A percentile compares a stretch with the other conserved stretches of the same genome.
Evolutionary conservation across 1,139 yeast genomes (phyloP).

Genomic region (Arxiozyma slooffiae): DNA sequence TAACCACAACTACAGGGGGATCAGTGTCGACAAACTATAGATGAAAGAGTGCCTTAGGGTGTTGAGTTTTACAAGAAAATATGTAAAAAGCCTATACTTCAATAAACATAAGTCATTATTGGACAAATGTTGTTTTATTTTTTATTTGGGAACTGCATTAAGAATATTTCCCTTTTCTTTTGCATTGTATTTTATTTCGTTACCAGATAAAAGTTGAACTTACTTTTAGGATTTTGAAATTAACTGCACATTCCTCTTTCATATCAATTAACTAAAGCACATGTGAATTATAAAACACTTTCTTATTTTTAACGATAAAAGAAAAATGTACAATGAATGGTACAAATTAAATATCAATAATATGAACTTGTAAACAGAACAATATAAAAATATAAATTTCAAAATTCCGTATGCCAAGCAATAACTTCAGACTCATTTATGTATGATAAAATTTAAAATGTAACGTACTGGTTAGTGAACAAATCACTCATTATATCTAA

Average conservation of each 20-base stretch:
- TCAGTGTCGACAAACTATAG: conserved; percentile 6
- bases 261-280: neutral
- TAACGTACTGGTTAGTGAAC: neutral
- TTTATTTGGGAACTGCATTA: neutral
- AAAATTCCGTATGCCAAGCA: neutral
- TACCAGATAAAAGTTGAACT: neutral
- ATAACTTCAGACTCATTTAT: neutral
- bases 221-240: too few relatives aligned
- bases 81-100: neutral
- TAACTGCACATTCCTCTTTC: neutral
- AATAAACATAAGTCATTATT: neutral
- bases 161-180: neutral
- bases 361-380: neutral
- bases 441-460: neutral
- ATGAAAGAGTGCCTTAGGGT: conserved; percentile 21
- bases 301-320: too few relatives aligned
- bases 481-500: too few relatives aligned
- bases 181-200: neutral
- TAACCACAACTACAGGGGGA: neutral
- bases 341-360: too few relatives aligned
- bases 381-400: neutral
- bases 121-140: neutral
- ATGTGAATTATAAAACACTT: too few relatives aligned
- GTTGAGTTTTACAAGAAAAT: conserved; percentile 16
- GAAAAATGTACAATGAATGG: neutral